Evolutionary conservation across 1,139 yeast genomes (phyloP).

Genomic region (Yamadazyma atlantica): DNA sequence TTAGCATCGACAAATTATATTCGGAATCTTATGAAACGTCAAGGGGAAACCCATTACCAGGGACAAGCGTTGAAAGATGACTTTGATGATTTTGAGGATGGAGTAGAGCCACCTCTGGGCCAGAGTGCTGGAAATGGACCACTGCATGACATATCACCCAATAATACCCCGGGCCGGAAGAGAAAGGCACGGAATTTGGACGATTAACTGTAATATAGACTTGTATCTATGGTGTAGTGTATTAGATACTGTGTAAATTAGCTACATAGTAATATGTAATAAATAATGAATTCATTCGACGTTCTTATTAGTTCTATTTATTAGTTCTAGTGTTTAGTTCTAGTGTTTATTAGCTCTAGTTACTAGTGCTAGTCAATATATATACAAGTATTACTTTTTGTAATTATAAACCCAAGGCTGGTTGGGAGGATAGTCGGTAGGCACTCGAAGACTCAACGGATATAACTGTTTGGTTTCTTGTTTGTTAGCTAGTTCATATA

Average conservation of each 20-base stretch:
- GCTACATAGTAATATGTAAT: no score
- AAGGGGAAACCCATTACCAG: conserved; percentile 16
- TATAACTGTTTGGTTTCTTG: conserved; percentile 50
- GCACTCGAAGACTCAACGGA: conserved; percentile 80
- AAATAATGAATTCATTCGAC: no score
- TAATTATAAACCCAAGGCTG: conserved; percentile 77
- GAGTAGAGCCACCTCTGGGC: conserved; percentile 32
- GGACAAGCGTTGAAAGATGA: conserved; percentile 28
- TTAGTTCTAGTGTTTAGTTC: background rate
- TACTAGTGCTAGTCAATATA: no score
- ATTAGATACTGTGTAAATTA: no score
- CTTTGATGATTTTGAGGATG: conserved; percentile 47
- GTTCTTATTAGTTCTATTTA: no score
- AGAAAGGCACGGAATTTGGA: conserved; percentile 33
- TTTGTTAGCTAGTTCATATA: conserved; percentile 52
- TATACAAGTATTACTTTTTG: conserved; percentile 12
- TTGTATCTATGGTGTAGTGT: no score
- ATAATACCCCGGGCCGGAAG: conserved; percentile 36
- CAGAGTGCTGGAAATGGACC: background rate
- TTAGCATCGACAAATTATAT: conserved; percentile 74
- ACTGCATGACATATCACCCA: conserved; percentile 5
- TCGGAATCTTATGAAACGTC: conserved; percentile 53
- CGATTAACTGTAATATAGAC: conserved; percentile 18
- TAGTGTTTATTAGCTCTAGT: conserved; percentile 1
- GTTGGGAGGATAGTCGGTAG: conserved; percentile 90